Evolutionary conservation across 2,329 filamentous ascomycete genomes (phyloP).

Genomic region (Harringtonia aguacate): DNA sequence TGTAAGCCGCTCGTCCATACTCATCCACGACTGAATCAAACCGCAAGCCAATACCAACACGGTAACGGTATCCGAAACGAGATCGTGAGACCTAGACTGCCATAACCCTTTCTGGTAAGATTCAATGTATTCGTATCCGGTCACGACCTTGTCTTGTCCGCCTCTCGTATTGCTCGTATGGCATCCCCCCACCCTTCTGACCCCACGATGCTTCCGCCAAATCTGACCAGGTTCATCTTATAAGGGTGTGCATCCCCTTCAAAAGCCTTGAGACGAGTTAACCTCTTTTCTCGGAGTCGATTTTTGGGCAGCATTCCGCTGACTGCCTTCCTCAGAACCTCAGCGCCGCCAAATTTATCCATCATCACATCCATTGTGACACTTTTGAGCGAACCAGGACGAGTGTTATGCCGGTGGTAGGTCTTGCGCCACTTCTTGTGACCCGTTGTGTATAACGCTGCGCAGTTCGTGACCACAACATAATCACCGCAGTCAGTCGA

Average conservation of each 20-base stretch:
- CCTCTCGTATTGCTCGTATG: conserved; percentile 37
- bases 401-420: conserved; percentile 90
- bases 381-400: conserved; percentile 73
- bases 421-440: conserved; percentile 89
- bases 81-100: too few relatives aligned
- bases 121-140: neutral
- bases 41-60: too few relatives aligned
- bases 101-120: too few relatives aligned
- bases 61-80: too few relatives aligned
- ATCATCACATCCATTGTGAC: conserved; percentile 95
- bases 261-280: conserved; percentile 88
- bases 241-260: conserved; percentile 91
- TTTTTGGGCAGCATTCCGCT: conserved; percentile 98
- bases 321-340: conserved; percentile 85
- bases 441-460: conserved; percentile 77
- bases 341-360: conserved; percentile 84
- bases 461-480: conserved; percentile 86
- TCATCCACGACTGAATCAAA: too few relatives aligned
- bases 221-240: conserved; percentile 72
- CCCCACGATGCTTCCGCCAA: conserved; percentile 49
- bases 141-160: conserved; percentile 41
- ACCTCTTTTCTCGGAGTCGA: conserved; percentile 71
- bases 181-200: conserved; percentile 41
- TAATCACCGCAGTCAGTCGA: conserved; percentile 99
- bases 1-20: too few relatives aligned